phyloP scores from a whole-genome alignment of 2,329 filamentous ascomycete species.

The Dothideomycetidae sp. region DNA sequence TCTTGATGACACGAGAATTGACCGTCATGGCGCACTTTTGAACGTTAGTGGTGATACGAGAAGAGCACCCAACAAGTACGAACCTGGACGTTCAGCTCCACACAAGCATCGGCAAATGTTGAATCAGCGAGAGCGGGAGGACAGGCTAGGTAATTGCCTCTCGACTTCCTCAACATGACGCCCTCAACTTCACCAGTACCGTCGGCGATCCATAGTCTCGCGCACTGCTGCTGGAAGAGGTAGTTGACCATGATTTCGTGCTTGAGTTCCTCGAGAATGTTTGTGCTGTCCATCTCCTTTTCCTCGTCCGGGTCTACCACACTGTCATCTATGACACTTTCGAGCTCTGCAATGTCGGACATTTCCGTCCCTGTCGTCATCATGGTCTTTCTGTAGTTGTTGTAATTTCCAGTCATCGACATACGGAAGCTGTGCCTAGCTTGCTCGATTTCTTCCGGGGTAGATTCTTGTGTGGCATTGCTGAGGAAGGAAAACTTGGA shows the following conservation, averaged over 20 bases:
- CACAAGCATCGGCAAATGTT: conserved; percentile 48
- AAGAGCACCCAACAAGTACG: conserved; percentile 13
- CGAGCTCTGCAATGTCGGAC: conserved; percentile 2
- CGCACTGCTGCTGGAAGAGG: conserved; percentile 66
- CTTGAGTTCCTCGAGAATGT: conserved; percentile 56
- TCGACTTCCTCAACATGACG: conserved; percentile 53
- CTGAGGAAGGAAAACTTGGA: conserved; percentile 8
- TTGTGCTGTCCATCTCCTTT: conserved; percentile 11
- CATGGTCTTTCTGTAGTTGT: conserved; percentile 7
- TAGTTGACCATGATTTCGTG: conserved; percentile 77
- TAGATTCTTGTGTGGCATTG: conserved; percentile 7
- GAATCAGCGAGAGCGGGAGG: conserved; percentile 51
- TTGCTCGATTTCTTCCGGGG: conserved; percentile 3
- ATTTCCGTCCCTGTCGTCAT: conserved; percentile 1
- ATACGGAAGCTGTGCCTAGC: conserved; percentile 4
- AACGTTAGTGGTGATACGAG: conserved; percentile 13
- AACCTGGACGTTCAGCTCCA: conserved; percentile 58
- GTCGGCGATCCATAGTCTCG: conserved; percentile 59
- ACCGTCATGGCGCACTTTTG: conserved; percentile 62
- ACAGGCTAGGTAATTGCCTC: conserved; percentile 58
- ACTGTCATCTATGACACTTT: conserved; percentile 4
- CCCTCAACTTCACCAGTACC: conserved; percentile 55
- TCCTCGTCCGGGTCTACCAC: conserved; percentile 8
- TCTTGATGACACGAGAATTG: conserved; percentile 66
- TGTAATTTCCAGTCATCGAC: conserved; percentile 4